Evolutionary conservation across 2,329 filamentous ascomycete genomes (phyloP), one percentile per base, ranked within the genome.

Genomic region (Graphiopsis chlorocephala): DNA sequence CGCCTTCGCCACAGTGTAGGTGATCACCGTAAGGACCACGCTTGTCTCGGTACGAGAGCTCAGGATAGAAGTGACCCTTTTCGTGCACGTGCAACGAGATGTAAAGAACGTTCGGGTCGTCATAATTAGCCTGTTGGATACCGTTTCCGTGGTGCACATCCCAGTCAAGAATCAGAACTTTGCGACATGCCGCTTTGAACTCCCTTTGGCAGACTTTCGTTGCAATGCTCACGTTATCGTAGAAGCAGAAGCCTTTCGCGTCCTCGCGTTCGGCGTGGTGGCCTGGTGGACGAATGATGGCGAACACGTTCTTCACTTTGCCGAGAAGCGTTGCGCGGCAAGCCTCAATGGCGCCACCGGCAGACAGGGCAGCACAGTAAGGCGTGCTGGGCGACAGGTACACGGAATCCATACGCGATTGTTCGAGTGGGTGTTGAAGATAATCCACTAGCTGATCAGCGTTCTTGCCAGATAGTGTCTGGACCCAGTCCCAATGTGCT

Each of bases 171-270:
- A 99, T 95, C 63, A 99, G 79, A 23, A 99, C 86, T 78, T 96
- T 98, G 64, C 92, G 88, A 74, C 94, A 97, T 10, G 81, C 80
- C 3, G 94, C 86, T 1, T 91, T 91, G 70, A 91, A 95, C 66
- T 93, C 88, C 61, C 84, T 81, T 75, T 97, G 93, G 74, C 93
- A 97, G 14, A 93, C 90, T 66, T 87, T 90, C n/a, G 93, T 89
- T 1, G 93, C 94, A 65, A 99, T 90, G 23, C 92, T 93, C 3
- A 98, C 95, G 73, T 99, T 99, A 80, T 99, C 97, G 81, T 98
- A 98, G 65, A 98, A 86, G 76, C 95, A 99, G 74, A 99, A 99
- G 0, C 95, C 95, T 85, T 97, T 95, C 0, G 94, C 86, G 38
- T 88, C 83, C 72, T 95, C 85, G 65, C 87, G 88, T 75, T 99